Evolutionary conservation across 2,329 filamentous ascomycete species (phyloP), one percentile per base, ranked within the genome.

Genomic region (Colletotrichum neosansevieriae): DNA sequence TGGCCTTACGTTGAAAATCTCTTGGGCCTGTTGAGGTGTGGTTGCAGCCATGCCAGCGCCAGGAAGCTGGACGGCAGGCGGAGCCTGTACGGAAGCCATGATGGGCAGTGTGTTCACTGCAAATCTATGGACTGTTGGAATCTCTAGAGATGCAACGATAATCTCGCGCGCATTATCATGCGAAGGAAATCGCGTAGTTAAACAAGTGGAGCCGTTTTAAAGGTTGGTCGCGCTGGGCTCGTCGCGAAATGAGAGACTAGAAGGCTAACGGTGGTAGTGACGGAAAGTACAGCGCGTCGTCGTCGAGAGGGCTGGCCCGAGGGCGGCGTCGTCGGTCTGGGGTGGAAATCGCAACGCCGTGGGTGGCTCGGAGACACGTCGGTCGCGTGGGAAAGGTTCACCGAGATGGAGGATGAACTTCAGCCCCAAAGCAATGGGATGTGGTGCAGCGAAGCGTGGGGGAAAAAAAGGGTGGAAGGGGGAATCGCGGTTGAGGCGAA

Each of bases 81-180:
- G 86, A 75, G 89, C 82, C 82, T 96, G 93, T 76, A 94, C 89
- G 71, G 92, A 94, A 79, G 93, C 91, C 93, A 97, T 97, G 58
- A 19, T 49, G 66, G 70, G 64, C 64, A 51, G 32, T 61, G 21
- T 40, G 17, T 32, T 50, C 47, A 32, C 50, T 51, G 68, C 51
- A 63, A 70, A 65, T 64, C 62, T 63, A 68, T 54, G 40, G 67
- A 70, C 70, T 70, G 51, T 60, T 58, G 40, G 54, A 62, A 68
- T 63, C 64, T 70, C 67, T 53, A 70, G 63, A 63, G 59, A 71
- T 70, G 63, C 63, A 57, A 58, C 40, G 42, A 36, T 45, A 63
- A 63, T 59, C 68, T 69, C 53, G 68, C 57, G 64, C 66, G 70
- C 70, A 71, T 71, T 67, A 65, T 70, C 60, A 69, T 63, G 60